Evolutionary conservation across 2,329 filamentous ascomycete genomes (phyloP).

Genomic region (Cercospora sojina): DNA sequence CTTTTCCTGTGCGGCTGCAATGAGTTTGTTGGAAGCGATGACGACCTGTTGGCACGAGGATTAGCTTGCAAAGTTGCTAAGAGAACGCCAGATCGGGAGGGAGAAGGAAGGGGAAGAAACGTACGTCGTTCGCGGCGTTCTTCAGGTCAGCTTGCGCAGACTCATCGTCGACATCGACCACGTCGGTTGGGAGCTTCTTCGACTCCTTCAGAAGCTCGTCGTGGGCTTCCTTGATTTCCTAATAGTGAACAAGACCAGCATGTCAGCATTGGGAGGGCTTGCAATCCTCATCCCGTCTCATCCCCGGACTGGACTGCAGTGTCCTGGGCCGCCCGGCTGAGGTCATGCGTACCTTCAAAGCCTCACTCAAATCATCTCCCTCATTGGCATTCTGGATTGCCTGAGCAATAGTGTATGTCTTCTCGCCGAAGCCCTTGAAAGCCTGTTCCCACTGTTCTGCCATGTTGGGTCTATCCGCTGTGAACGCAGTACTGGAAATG

Average conservation of each 20-base stretch:
- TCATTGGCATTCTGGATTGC: slow-evolving; percentile 25
- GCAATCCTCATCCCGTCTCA: not conserved
- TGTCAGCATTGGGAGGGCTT: not conserved
- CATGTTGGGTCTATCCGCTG: slow-evolving; percentile 14
- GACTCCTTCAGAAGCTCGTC: slow-evolving; percentile 24
- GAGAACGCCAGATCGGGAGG: too few species aligned
- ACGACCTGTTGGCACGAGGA: slow-evolving; percentile 22
- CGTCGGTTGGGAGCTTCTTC: slow-evolving; percentile 21
- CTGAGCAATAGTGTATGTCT: slow-evolving; percentile 26
- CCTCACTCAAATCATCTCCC: slow-evolving; percentile 23
- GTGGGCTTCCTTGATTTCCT: slow-evolving; percentile 26
- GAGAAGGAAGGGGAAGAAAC: not conserved
- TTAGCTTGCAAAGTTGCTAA: too few species aligned
- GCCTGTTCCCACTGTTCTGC: slow-evolving; percentile 28
- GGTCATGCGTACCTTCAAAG: slow-evolving; percentile 17
- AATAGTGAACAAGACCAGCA: not conserved
- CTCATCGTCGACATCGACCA: slow-evolving; percentile 27
- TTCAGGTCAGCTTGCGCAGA: slow-evolving; percentile 24
- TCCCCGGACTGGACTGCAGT: not conserved
- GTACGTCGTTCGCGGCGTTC: slow-evolving; percentile 24
- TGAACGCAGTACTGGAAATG: not conserved
- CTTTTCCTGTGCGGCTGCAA: slow-evolving; percentile 22
- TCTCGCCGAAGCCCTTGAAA: slow-evolving; percentile 26
- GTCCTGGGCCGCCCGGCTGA: too few species aligned
- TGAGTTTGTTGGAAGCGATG: slow-evolving; percentile 25